Percentiles rank a stretch among this genome's conserved stretches.
These are phyloP conservation scores for Cyclocybe aegerita DNA, from an alignment of 768 basidiomycete species.

Conservation along the genomic window DNA sequence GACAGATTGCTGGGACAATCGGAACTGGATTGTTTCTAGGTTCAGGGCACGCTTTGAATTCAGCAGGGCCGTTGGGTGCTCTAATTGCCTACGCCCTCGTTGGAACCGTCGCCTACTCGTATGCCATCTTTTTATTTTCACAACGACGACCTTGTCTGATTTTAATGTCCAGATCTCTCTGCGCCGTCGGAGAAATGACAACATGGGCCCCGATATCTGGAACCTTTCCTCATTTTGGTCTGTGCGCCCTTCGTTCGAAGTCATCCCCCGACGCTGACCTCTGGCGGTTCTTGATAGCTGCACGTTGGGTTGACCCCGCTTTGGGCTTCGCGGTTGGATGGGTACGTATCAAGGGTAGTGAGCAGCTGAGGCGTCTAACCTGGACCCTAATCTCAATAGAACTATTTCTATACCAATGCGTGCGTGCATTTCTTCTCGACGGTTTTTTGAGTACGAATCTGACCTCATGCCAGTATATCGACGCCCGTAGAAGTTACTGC, in stretches of 20 bases:
- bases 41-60: conserved; percentile 58
- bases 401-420: conserved; percentile 44
- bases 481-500: conserved; percentile 77
- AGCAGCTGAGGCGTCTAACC: not conserved
- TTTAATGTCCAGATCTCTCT: conserved; percentile 44
- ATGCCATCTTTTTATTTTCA: conserved; percentile 19
- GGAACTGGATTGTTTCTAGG: conserved; percentile 76
- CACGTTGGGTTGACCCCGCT: conserved; percentile 59
- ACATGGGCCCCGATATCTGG: conserved; percentile 77
- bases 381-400: conserved; percentile 20
- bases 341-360: conserved; percentile 29
- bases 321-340: conserved; percentile 58
- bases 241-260: conserved; percentile 5
- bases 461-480: conserved; percentile 41
- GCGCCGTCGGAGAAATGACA: conserved; percentile 79
- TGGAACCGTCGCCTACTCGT: conserved; percentile 67
- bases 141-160: not conserved
- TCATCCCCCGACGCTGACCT: not conserved
- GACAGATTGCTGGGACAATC: conserved; percentile 70
- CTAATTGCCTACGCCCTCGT: conserved; percentile 64
- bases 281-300: conserved; percentile 29
- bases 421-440: conserved; percentile 15
- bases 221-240: conserved; percentile 73
- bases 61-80: conserved; percentile 67
- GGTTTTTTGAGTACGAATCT: not conserved